Base-by-base conservation (phyloP, 1,284 basidiomycete genomes). In the Leccinum angustisporum region DNA sequence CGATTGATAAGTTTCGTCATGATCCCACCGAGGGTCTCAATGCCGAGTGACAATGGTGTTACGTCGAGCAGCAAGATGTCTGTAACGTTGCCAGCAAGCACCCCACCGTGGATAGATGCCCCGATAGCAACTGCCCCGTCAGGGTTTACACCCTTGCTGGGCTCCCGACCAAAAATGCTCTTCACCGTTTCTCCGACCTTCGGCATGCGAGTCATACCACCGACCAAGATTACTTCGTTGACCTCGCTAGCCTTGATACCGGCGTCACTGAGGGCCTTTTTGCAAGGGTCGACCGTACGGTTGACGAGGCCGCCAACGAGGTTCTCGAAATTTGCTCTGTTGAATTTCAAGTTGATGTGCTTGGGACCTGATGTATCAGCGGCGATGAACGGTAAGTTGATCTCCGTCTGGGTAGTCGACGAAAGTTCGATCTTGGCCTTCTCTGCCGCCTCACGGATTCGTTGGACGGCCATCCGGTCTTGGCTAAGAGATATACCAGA, bases 351-450 rank as follows among this genome's bases (percentile, higher is more conserved):
- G 87, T 98, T 98, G 81, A 98, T 95, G 80, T 98, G 97, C 81
- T 97, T 96, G 63, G 97, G 94, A 25, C 97, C 97, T 9, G 89
- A 86, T 5, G 93, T 92, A 72, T 96, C 94, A 31, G 95, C 95
- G 61, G 95, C 96, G 79, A 99, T 97, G 86, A 98, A 98, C 3
- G 96, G 97, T 69, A 98, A 78, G 78, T 96, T 97, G 80, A 98
- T 88, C 77, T 98, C 97, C 58, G 96, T 99, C 77, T 96, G 91
- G 0, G 91, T 82, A 6, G 95, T 93, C 30, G 93, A 95, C 46
- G 95, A 98, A 25, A 98, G 83, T 77, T 98, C 97, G 63, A 97
- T 97, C 87, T 99, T 99, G 68, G 97, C 97, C 84, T 98, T 98
- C 84, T 98, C 97, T 31, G 96, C 95, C 31, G 97, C 97, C 79